Evolutionary conservation across 345 rosid species (phyloP), one percentile per base, ranked within the genome.

Genomic region (Microthlaspi erraticum): DNA sequence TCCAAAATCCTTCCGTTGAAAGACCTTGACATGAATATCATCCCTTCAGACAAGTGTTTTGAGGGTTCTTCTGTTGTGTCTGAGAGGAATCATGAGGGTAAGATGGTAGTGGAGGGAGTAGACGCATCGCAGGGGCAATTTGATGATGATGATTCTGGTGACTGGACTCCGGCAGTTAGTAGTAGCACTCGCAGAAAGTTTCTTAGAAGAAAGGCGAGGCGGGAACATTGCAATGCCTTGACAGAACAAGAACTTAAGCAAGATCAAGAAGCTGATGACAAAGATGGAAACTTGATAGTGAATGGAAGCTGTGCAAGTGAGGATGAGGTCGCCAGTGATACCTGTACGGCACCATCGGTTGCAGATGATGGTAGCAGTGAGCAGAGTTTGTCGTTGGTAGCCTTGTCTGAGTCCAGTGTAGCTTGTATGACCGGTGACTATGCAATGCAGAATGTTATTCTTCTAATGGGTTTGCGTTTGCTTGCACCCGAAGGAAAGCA

Each of bases 401-500:
- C 96, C 16, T 77, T 94, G 23, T 86, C 99, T 1, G 97, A 91
- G 73, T 94, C 99, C 19, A 86, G 83, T 70, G 89, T 94, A n/a
- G 97, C 95, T 73, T 94, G 99, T 74, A 82, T 94, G 61, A 94
- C 93, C 52, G 81, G 89, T 68, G 99, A 94, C 79, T 91, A 71
- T 74, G 97, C 99, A 2, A 91, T 91, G 96, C 96, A 91, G 79
- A 94, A 94, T 78, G 97, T 91, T 75, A 84, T 94, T 58, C 86
- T 94, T 64, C 99, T 88, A 83, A 91, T 94, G 88, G 99, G 97
- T 18, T 86, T 94, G 65, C 86, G 96, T 43, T 79, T 94, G 44
- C 79, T 91, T 66, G 97, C 96, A 66, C 88, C 97, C 10, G 93
- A 89, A 44, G 97, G 96, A 66, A 83, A 81, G 88, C 97, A 94